Evolutionary conservation across 208 protist genomes (phyloP).

Genomic region (Zelonia costaricensis): DNA sequence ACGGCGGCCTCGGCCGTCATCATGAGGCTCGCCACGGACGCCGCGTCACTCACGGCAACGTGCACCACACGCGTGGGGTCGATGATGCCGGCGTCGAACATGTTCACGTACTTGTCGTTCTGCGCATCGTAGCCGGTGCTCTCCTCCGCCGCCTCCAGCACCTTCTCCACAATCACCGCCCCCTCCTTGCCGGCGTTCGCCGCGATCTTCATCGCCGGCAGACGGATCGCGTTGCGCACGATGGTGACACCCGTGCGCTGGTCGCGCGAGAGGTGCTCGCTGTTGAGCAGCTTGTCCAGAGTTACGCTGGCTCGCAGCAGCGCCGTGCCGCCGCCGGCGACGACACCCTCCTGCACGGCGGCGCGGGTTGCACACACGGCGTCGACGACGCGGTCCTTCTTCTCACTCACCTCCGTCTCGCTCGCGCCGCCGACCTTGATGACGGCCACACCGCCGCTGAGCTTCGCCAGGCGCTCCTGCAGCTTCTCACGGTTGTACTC

Average conservation of each 20-base stretch:
- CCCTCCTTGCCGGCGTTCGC: conserved; percentile 98
- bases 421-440: conserved; percentile 97
- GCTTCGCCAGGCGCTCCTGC: conserved; percentile 97
- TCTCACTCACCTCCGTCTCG: conserved; percentile 99
- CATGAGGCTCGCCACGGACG: conserved; percentile 97
- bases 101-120: conserved; percentile 95
- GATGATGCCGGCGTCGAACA: conserved; percentile 99
- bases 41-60: conserved; percentile 95
- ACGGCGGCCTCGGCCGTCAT: conserved; percentile 98
- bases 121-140: conserved; percentile 94
- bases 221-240: conserved; percentile 90
- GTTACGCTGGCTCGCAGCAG: conserved; percentile 92
- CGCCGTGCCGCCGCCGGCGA: conserved; percentile 97
- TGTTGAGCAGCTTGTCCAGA: conserved; percentile 82
- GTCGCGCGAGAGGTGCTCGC: conserved; percentile 78
- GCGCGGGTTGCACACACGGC: conserved; percentile 98
- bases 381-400: conserved; percentile 99
- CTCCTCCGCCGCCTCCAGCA: conserved; percentile 83
- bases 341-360: conserved; percentile 99
- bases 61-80: conserved; percentile 99
- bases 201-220: conserved; percentile 94
- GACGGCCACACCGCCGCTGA: conserved; percentile 97
- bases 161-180: conserved; percentile 96
- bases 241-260: conserved; percentile 96
- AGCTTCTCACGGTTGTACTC: conserved; percentile 98